Evolutionary conservation across 306 rosid species (phyloP).

Genomic region (Purshia tridentata): DNA sequence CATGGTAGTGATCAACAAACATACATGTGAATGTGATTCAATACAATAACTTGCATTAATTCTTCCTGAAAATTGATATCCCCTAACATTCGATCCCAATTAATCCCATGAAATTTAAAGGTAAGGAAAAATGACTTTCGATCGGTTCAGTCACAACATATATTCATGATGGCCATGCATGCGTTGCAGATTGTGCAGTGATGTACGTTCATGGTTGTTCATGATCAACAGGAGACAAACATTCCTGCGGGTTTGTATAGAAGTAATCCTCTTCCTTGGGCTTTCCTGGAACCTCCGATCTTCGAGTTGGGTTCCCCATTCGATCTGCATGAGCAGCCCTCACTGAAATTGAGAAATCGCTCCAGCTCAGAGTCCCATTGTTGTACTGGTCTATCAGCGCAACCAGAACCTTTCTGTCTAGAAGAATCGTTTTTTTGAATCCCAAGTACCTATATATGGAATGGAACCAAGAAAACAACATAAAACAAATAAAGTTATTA

Average conservation of each 20-base stretch:
- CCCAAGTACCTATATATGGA: constrained; percentile 14
- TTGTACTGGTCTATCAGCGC: constrained; percentile 33
- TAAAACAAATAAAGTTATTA: too few species aligned
- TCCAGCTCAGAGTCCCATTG: constrained; percentile 30
- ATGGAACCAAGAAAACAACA: too few species aligned
- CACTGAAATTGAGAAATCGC: constrained; percentile 20
- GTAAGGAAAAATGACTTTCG: too few species aligned
- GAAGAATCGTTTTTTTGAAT: constrained; percentile 33
- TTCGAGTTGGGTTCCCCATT: constrained; percentile 28
- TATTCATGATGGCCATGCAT: background rate
- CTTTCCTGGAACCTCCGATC: constrained; percentile 31
- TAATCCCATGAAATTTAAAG: too few species aligned
- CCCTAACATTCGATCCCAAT: too few species aligned
- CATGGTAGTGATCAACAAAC: background rate
- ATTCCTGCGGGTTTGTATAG: constrained; percentile 33
- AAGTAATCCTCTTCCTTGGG: constrained; percentile 38
- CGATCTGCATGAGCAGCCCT: constrained; percentile 25
- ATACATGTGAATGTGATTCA: too few species aligned
- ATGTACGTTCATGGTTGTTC: background rate
- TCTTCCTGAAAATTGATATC: too few species aligned
- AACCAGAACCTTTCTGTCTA: constrained; percentile 24
- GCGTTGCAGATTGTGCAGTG: background rate
- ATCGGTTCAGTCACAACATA: too few species aligned
- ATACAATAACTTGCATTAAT: too few species aligned
- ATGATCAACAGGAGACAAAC: constrained; percentile 7